These are phyloP conservation scores for Houttuynia cordata DNA, from an alignment of 164 flowering plant genomes.

Conservation along the genomic window DNA sequence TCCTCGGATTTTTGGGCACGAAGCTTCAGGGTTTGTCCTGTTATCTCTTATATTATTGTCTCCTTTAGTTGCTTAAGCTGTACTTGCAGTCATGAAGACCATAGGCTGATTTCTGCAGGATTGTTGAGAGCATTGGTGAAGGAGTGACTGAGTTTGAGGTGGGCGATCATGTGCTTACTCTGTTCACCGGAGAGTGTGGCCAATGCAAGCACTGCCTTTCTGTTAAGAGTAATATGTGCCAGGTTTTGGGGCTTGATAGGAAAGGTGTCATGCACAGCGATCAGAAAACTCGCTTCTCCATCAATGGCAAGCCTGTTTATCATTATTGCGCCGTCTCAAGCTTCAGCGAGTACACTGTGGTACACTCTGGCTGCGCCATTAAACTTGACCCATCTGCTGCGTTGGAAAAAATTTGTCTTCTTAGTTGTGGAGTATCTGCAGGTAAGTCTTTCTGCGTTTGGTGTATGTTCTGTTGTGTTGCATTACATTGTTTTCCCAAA, in stretches of 20 bases:
- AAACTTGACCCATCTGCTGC: slow-evolving; percentile 64
- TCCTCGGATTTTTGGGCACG: slow-evolving; percentile 96
- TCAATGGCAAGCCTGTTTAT: slow-evolving; percentile 71
- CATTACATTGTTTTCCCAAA: neutral
- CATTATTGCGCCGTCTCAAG: slow-evolving; percentile 98
- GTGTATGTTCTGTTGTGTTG: neutral
- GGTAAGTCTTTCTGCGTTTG: slow-evolving; percentile 25
- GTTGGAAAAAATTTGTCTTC: slow-evolving; percentile 79
- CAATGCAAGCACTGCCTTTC: slow-evolving; percentile 67
- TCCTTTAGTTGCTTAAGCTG: neutral
- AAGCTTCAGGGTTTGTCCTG: slow-evolving; percentile 77
- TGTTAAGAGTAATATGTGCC: slow-evolving; percentile 84
- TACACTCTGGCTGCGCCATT: slow-evolving; percentile 94
- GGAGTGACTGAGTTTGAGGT: slow-evolving; percentile 73
- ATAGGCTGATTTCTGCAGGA: slow-evolving; percentile 29
- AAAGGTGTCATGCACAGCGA: slow-evolving; percentile 95
- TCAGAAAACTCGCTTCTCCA: slow-evolving; percentile 70
- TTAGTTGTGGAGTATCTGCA: slow-evolving; percentile 96
- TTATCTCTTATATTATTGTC: neutral
- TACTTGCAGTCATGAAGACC: neutral
- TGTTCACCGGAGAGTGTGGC: slow-evolving; percentile 89
- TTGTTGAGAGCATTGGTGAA: slow-evolving; percentile 89
- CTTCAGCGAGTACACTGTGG: slow-evolving; percentile 91
- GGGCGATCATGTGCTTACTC: slow-evolving; percentile 91
- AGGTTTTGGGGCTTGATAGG: slow-evolving; percentile 78